Evolutionary conservation across 23 red algal genomes (phyloP).

Genomic region (Gracilaria caudata): DNA sequence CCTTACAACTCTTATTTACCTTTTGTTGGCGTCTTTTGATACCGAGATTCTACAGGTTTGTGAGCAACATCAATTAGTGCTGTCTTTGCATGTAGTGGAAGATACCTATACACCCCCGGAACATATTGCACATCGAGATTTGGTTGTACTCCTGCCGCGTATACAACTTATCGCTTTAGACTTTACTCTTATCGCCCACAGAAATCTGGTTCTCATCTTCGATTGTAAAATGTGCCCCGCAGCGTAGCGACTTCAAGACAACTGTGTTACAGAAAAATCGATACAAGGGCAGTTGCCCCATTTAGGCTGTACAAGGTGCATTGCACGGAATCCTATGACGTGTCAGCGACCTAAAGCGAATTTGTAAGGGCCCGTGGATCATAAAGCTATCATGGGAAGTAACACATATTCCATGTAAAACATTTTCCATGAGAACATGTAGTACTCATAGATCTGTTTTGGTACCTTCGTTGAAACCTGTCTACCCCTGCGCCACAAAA

Average conservation of each 20-base stretch:
- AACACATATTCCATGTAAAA: conserved; percentile 97
- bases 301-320: neutral
- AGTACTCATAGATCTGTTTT: conserved; percentile 68
- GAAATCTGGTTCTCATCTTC: conserved; percentile 4
- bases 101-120: neutral
- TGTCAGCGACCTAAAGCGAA: neutral
- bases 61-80: neutral
- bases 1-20: conserved; percentile 1
- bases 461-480: conserved; percentile 26
- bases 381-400: conserved; percentile 72
- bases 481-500: conserved; percentile 26
- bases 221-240: conserved; percentile 7
- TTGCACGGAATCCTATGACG: neutral
- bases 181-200: neutral
- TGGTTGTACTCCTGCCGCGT: neutral
- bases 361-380: neutral
- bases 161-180: neutral
- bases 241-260: neutral
- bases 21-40: conserved; percentile 1
- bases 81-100: conserved; percentile 16
- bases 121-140: conserved; percentile 2
- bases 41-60: neutral
- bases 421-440: conserved; percentile 85
- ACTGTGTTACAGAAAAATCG: neutral
- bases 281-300: neutral